Evolutionary conservation across 164 flowering plant species (phyloP), one percentile per base, ranked within the genome.

Genomic region (Santalum album): DNA sequence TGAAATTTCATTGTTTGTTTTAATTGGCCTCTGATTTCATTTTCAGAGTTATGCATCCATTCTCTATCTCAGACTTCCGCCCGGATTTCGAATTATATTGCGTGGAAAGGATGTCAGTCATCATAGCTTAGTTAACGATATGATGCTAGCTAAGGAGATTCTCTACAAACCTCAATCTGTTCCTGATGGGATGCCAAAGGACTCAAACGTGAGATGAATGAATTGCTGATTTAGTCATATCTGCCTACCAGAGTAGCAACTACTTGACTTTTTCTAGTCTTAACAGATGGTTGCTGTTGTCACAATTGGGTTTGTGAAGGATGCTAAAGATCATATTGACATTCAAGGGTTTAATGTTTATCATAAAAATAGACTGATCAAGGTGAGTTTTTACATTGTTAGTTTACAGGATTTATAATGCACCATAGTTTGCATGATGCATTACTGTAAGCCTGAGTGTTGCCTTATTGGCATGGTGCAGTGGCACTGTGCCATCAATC

Each of bases 1-100:
- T n/a, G n/a, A n/a, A n/a, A n/a, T 29, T 29, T 29, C 9, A 4
- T 29, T 29, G 4, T 29, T 29, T 9, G 34, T 29, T 29, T 29
- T 38, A 32, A 32, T 32, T 12, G 7, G 12, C 7, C 12, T 32
- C 36, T 32, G 36, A 32, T 32, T 6, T 32, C 36, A 32, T 14
- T 38, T 38, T 38, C 42, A 38, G 42, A 38, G 42, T 38, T 38
- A 38, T 38, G 42, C 42, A 38, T 38, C 42, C 16, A 38, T 38
- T 38, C 42, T 38, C 42, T 38, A 38, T 38, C 42, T 38, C 42
- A 38, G 42, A 38, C 14, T 38, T 38, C 42, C 42, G 14, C 3
- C 42, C 4, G 42, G 17, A 12, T 38, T 38, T 15, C 42, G 17
- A 38, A 38, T 38, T 38, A 14, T 38, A 38, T 1, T 38, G 42